Evolutionary conservation across 2,329 filamentous ascomycete species (phyloP), one percentile per base, ranked within the genome.

Genomic region (Nemania sp.): DNA sequence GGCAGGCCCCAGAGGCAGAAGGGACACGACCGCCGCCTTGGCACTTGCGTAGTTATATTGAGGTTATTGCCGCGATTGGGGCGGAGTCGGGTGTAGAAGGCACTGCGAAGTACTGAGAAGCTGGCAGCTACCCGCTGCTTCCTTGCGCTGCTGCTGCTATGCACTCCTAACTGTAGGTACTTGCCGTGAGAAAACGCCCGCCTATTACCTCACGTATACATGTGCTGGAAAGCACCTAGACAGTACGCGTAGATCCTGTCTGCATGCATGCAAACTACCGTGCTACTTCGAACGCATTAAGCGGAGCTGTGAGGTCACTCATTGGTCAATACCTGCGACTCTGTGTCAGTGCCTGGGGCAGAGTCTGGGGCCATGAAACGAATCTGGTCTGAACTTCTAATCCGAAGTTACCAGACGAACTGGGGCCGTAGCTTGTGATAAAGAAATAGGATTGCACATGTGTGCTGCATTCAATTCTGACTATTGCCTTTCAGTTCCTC

Each of bases 21-120:
- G 31, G 42, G 45, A 41, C 49, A 36, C 30, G 46, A 41, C 30
- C 34, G 45, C 41, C 46, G 45, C 49, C 49, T 53, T 53, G 49
- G 54, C 54, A 31, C 36, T 22, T 12, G 26, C 28, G 20, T 37
- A n/a, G 11, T 40, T 14, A 17, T 19, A 14, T n/a, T 40, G 36
- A 39, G 36, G 23, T 39, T 37, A n/a, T 7, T 24, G 20, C 22
- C 22, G 37, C 36, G 36, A 5, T 17, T 15, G 37, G 37, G 37
- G 37, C 37, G 37, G 22, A 40, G 37, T 40, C 14, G 37, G 37
- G 19, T 40, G 6, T 24, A 24, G 37, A 11, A 40, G 34, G 19
- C 33, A 36, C 15, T 40, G 17, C 12, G 12, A 23, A 33, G 31
- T n/a, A 5, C 5, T 6, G 31, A 8, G 19, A 19, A 39, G n/a